Evolutionary conservation across 345 rosid genomes (phyloP).

Genomic region (Citrus glauca): DNA sequence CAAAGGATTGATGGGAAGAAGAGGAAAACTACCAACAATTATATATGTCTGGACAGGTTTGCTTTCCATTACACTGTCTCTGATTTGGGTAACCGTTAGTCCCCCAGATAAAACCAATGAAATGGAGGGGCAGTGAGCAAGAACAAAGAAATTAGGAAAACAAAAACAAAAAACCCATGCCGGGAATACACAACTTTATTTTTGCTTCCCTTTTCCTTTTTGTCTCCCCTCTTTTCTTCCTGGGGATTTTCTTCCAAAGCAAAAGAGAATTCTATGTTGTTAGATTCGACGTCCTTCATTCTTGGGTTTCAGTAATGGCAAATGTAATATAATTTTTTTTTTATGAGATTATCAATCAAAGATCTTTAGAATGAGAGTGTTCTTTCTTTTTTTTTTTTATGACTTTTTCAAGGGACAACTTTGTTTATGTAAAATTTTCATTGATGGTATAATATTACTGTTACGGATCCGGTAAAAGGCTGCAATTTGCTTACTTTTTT

Average conservation of each 20-base stretch:
- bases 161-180: neutral
- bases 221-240: too few relatives aligned
- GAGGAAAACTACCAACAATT: conserved; percentile 82
- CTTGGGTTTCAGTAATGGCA: neutral
- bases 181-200: neutral
- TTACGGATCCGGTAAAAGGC: neutral
- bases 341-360: neutral
- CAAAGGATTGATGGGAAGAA: conserved; percentile 83
- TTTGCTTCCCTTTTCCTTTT: neutral
- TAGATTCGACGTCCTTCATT: neutral
- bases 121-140: conserved; percentile 13
- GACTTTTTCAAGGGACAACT: too few relatives aligned
- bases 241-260: neutral
- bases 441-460: neutral
- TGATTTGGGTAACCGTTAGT: conserved; percentile 71
- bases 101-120: conserved; percentile 47
- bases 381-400: too few relatives aligned
- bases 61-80: conserved; percentile 62
- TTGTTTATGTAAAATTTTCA: neutral
- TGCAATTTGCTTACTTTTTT: neutral
- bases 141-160: neutral
- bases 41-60: conserved; percentile 84
- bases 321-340: neutral
- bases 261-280: neutral
- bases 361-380: neutral